Conservation (phyloP, 202 grass and related monocot species). For the Eragrostis tef region DNA sequence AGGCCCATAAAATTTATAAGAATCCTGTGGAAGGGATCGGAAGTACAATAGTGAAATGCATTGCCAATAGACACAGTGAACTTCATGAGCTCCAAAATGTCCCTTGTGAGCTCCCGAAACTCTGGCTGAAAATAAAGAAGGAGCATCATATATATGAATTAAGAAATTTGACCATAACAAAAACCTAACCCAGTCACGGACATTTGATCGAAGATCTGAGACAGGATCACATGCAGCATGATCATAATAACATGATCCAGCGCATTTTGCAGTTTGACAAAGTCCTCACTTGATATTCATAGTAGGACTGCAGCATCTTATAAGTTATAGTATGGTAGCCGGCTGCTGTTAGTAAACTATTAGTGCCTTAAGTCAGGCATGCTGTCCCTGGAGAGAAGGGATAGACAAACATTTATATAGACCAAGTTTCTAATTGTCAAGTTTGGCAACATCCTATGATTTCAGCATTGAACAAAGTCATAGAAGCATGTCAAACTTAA, state of each 20-base stretch:
- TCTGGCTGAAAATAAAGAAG: conserved; percentile 61
- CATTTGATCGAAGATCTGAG: conserved; percentile 29
- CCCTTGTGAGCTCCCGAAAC: conserved; percentile 54
- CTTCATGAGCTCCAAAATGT: conserved; percentile 61
- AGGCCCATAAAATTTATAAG: conserved; percentile 47
- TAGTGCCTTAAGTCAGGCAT: background rate
- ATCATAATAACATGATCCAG: background rate
- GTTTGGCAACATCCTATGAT: background rate
- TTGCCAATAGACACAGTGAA: conserved; percentile 73
- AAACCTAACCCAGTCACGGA: conserved; percentile 17
- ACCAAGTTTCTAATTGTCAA: conserved; percentile 1
- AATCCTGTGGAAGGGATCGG: conserved; percentile 55
- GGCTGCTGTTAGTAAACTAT: background rate
- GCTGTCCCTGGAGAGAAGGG: too few relatives aligned
- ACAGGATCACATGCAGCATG: background rate
- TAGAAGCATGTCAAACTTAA: background rate
- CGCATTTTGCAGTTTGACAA: background rate
- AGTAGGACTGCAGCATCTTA: background rate
- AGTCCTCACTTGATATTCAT: background rate
- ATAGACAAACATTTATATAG: too few relatives aligned
- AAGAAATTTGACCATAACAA: background rate
- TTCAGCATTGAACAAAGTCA: background rate
- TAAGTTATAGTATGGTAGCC: background rate
- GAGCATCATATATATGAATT: conserved; percentile 4
- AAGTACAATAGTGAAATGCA: conserved; percentile 71